Evolutionary conservation across 2,329 filamentous ascomycete species (phyloP).

Genomic region (Annulohypoxylon truncatum): DNA sequence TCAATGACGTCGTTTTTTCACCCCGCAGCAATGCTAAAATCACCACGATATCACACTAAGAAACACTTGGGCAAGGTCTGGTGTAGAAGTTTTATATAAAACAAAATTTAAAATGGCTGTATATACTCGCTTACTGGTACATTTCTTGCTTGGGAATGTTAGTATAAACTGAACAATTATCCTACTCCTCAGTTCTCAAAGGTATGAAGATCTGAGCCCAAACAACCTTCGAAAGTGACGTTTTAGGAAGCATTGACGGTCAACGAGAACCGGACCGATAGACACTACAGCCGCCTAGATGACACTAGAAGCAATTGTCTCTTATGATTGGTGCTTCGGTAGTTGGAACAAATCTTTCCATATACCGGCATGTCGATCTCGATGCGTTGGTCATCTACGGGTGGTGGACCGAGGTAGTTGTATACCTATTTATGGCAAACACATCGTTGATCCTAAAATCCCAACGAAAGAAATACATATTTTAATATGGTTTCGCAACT

Average conservation of each 20-base stretch:
- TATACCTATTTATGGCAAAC: constrained; percentile 2
- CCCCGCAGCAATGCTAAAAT: not conserved
- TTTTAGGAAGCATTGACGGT: not conserved
- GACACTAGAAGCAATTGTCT: not conserved
- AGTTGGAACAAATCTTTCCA: not conserved
- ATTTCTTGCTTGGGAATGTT: not conserved
- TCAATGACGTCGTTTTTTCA: not conserved
- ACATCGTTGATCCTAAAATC: not conserved
- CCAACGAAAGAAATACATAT: not conserved
- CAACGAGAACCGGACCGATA: not conserved
- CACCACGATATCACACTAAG: not conserved
- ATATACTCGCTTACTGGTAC: not conserved
- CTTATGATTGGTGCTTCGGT: not conserved
- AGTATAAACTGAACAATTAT: not conserved
- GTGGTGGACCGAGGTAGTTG: not conserved
- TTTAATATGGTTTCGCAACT: not conserved
- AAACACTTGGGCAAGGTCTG: not conserved
- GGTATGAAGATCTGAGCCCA: not conserved
- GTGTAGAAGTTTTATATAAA: not conserved
- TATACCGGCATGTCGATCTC: not conserved
- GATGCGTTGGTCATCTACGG: not conserved
- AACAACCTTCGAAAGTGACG: not conserved
- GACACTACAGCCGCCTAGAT: not conserved
- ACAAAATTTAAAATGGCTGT: not conserved
- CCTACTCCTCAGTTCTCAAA: not conserved